Base-by-base conservation (phyloP, 2,329 filamentous ascomycete genomes). In the Westerdykella aurantiaca region DNA sequence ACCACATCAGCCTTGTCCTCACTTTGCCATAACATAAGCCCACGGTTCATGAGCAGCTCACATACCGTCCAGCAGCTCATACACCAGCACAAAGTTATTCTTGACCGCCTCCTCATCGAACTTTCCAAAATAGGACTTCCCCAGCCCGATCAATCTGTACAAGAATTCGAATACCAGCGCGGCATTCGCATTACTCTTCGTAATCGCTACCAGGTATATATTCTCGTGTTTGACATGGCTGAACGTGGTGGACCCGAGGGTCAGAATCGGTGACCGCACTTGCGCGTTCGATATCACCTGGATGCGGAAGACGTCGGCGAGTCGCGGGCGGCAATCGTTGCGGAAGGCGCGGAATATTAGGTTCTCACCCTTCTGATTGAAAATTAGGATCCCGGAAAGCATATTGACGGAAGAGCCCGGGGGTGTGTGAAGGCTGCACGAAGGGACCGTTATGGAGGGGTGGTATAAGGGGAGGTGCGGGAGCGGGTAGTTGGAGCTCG, bases 191-290 rank as follows among this genome's bases (percentile, higher is more conserved):
- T 98, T 98, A 74, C 90, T 96, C 76, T 97, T 98, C 46, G 90
- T 97, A 58, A 98, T 87, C 14, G 91, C 93, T 43, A 97, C 91
- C 57, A 98, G 72, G 70, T 97, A 98, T 66, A 98, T 96, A 69
- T 98, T 98, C 68, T 98, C 93, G 72, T 96, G 91, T 70, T 95
- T 96, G 72, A 98, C 91, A 82, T 98, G 93, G 76, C 89, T 95
- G 71, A 98, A 98, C 38, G 94, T 98, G 44, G 93, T 98, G 68
- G 88, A 95, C 52, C 94, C 93, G 45, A 98, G 82, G 4, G 93
- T 98, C 59, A 98, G 78, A 71, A 98, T 97, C 47, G 93, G 93
- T 55, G 93, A 97, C 56, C 94, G 88, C 48, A 98, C 93, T 69
- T 96, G 89, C 42, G 93, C 85, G 69, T 98, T 98, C 59, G 89